Base-by-base conservation (phyloP, 2,329 filamentous ascomycete genomes). In the Phialemoniopsis sp. region DNA sequence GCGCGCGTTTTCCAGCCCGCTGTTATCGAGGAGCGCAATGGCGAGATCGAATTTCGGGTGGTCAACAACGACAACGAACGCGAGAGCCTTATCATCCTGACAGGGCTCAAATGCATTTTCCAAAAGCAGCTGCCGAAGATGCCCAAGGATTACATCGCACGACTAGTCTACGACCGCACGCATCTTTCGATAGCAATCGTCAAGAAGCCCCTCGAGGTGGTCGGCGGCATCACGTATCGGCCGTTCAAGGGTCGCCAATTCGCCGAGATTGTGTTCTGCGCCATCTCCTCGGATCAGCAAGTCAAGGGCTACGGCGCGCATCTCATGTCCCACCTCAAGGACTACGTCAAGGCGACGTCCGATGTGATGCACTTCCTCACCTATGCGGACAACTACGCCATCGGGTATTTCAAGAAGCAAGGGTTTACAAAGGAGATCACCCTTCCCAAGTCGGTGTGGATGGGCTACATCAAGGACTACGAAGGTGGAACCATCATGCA, bases 401-500 rank as follows among this genome's bases (percentile, higher is more conserved):
- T 95, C 49, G 93, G 93, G 10, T 98, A 97, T 62, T 98, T 98
- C 66, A 95, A 97, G 63, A 98, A 98, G 60, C 93, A 98, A 60
- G 93, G 93, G 0, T 98, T 98, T 57, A 97, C 93, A 2, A 98
- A 98, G 60, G 91, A 98, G 54, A 97, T 98, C 47, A 95, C 90
- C 0, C 78, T 98, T 1, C 87, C 93, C 43, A 86, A 83, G 54
- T 82, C 84, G 3, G 83, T 89, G 4, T 98, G 93, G 93, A 97
- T 97, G 93, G 93, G 93, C 3, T 98, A 97, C 55, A 98, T 98
- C 70, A 98, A 98, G 60, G 93, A 98, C 60, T 98, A 98, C 61
- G 93, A 98, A 64, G 93, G 93, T 42, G 93, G 93, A 42, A 98
- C 93, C 0, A 95, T 98, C 45, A 98, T 98, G 93, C 93, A 98